Conservation (phyloP, 1,284 basidiomycete species). For the Trametes sp. region DNA sequence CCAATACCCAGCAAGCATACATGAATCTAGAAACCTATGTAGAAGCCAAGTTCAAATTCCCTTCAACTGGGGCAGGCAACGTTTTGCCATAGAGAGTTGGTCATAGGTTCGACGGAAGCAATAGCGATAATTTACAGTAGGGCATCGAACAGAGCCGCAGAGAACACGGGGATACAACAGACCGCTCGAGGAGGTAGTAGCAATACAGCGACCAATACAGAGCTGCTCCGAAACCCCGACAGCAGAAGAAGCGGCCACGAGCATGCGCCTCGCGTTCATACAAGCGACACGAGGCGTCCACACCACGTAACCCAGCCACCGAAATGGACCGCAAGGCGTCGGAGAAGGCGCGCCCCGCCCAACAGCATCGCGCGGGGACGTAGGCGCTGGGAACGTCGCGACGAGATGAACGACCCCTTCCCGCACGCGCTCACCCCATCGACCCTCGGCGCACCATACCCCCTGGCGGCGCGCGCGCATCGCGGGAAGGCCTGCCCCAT, state of each 20-base stretch:
- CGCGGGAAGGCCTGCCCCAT: constrained; percentile 2
- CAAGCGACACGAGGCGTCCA: constrained; percentile 11
- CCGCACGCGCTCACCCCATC: constrained; percentile 19
- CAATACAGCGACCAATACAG: neutral
- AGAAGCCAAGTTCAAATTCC: too few relatives aligned
- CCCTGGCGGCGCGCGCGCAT: constrained; percentile 3
- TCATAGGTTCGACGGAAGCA: neutral
- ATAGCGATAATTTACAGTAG: neutral
- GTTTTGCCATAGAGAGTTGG: neutral
- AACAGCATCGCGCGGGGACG: neutral
- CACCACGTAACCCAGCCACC: constrained; percentile 3
- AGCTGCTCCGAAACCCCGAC: neutral
- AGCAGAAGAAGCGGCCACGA: constrained; percentile 3
- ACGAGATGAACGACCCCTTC: neutral
- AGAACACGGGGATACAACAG: neutral
- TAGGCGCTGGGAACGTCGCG: constrained; percentile 10
- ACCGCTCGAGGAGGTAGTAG: neutral
- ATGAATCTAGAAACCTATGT: too few relatives aligned
- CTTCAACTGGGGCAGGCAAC: too few relatives aligned
- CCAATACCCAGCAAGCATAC: too few relatives aligned
- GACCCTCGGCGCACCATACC: constrained; percentile 22
- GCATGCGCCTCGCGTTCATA: constrained; percentile 6
- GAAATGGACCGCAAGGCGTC: constrained; percentile 8
- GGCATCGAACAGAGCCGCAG: neutral
- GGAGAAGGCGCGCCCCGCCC: neutral